Percentiles rank a stretch among this genome's conserved stretches.
phyloP scores from a whole-genome alignment of 2,329 filamentous ascomycete species.

The Leptographium wingfieldii region DNA sequence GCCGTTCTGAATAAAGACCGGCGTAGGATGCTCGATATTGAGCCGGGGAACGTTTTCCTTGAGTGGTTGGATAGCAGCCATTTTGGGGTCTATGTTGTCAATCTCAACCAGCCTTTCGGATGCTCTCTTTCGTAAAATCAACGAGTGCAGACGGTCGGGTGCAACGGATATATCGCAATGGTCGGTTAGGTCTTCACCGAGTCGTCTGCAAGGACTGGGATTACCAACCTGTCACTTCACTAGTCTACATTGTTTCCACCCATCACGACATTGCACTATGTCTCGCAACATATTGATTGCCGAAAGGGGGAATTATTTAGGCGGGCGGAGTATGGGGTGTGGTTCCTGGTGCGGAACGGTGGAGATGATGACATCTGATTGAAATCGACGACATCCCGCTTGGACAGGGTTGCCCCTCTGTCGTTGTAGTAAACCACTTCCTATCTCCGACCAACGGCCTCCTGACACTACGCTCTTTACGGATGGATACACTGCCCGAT shows the following conservation, averaged over 20 bases:
- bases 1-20: not conserved
- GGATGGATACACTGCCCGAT: not conserved
- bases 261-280: not conserved
- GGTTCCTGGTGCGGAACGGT: not conserved
- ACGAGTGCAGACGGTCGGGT: too few relatives aligned
- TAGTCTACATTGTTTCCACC: not conserved
- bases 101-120: too few relatives aligned
- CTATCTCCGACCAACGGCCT: too few relatives aligned
- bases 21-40: not conserved
- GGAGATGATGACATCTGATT: not conserved
- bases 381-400: not conserved
- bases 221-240: too few relatives aligned
- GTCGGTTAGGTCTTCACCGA: too few relatives aligned
- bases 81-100: not conserved
- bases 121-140: too few relatives aligned
- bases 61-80: not conserved
- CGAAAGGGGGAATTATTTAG: not conserved
- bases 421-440: too few relatives aligned
- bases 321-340: not conserved
- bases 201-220: too few relatives aligned
- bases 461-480: too few relatives aligned
- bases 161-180: too few relatives aligned
- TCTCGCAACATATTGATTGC: not conserved
- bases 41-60: not conserved
- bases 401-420: too few relatives aligned